Evolutionary conservation across 805 yeast genomes (phyloP).

Genomic region (Clavispora fructus): DNA sequence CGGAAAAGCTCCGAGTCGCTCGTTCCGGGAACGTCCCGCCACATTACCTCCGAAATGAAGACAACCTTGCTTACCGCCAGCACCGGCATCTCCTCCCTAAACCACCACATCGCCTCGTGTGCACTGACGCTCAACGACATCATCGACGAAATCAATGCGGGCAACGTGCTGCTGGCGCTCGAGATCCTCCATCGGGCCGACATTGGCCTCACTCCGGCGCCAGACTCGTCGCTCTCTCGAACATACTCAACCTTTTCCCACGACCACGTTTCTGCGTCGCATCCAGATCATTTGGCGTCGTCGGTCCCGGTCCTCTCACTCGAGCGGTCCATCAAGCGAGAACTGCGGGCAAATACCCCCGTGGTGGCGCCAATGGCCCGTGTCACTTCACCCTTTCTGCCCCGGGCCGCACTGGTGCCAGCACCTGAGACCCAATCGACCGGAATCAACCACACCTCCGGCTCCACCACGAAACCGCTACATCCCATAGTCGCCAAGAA

Average conservation of each 20-base stretch:
- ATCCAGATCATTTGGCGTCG: conserved; percentile 7
- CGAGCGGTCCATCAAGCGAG: background rate
- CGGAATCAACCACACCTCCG: no score
- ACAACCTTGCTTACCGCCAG: conserved; percentile 28
- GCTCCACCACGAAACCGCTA: no score
- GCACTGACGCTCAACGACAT: conserved; percentile 6
- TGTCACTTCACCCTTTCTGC: no score
- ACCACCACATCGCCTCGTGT: conserved; percentile 4
- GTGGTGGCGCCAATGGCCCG: background rate
- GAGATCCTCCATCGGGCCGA: background rate
- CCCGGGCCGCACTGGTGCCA: no score
- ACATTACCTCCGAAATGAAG: conserved; percentile 40
- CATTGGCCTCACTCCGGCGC: background rate
- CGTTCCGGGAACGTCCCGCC: conserved; percentile 50
- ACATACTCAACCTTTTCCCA: conserved; percentile 24
- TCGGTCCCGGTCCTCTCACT: conserved; percentile 20
- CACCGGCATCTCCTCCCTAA: conserved; percentile 28
- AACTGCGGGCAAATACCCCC: conserved; percentile 6
- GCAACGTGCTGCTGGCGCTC: conserved; percentile 12
- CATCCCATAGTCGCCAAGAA: no score
- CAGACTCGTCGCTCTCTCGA: background rate
- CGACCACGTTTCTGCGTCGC: conserved; percentile 13
- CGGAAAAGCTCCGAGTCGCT: conserved; percentile 19
- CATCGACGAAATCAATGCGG: conserved; percentile 20
- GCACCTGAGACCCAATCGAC: no score